These are phyloP conservation scores for Penicillium coffeae DNA, from an alignment of 495 filamentous ascomycete species.

Conservation along the genomic window DNA sequence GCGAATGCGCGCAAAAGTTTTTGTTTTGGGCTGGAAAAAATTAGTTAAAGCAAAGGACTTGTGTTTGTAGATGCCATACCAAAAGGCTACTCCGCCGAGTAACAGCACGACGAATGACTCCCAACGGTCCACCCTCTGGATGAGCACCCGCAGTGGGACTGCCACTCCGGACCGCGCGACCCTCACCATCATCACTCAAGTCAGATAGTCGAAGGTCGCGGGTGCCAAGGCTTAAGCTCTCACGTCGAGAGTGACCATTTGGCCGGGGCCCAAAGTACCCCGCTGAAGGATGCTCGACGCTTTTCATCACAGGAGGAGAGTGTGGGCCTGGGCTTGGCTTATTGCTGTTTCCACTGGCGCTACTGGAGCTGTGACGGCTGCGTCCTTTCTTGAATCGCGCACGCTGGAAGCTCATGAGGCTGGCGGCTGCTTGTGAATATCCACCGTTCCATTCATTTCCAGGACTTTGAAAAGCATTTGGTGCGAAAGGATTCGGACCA, in stretches of 20 bases:
- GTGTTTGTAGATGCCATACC: constrained; percentile 48
- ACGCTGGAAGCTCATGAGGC: constrained; percentile 73
- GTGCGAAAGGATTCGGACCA: constrained; percentile 46
- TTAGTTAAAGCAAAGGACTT: neutral
- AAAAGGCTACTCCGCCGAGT: constrained; percentile 84
- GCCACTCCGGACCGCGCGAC: constrained; percentile 42
- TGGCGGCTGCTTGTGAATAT: constrained; percentile 64
- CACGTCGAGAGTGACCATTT: constrained; percentile 59
- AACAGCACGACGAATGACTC: constrained; percentile 62
- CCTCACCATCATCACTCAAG: constrained; percentile 73
- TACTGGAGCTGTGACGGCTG: constrained; percentile 65
- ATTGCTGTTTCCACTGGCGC: constrained; percentile 64
- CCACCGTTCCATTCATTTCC: constrained; percentile 56
- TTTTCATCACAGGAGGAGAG: constrained; percentile 62
- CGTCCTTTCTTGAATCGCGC: constrained; percentile 52
- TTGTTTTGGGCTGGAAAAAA: constrained; percentile 73
- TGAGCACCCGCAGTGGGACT: constrained; percentile 38
- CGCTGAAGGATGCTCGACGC: constrained; percentile 50
- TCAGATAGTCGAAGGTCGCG: constrained; percentile 83
- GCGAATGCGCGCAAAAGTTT: constrained; percentile 87
- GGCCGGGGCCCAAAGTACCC: constrained; percentile 45
- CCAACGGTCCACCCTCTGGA: constrained; percentile 40
- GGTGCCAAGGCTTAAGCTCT: constrained; percentile 83
- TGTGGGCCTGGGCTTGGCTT: constrained; percentile 61
- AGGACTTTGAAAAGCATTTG: constrained; percentile 42